Evolutionary conservation across 2,329 filamentous ascomycete species (phyloP), one percentile per base, ranked within the genome.

Genomic region (Fusarium humuli): DNA sequence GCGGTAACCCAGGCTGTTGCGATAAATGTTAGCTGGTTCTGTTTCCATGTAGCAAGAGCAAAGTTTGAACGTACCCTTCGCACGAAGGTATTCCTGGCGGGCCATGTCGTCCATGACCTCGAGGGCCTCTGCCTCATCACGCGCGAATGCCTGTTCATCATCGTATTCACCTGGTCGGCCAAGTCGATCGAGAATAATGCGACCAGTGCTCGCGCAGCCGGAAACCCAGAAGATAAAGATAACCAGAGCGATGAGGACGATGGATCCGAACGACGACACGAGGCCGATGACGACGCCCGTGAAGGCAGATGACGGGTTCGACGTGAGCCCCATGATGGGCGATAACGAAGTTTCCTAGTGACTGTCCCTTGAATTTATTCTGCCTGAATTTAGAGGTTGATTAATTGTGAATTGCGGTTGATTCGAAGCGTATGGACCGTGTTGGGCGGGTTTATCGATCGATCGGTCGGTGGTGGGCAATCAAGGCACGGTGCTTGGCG

Each of bases 41-140:
- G 20, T 8, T 11, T 27, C 13, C 34, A 3, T 27, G 40, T 7
- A 23, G 37, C 22, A 27, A 45, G 29, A 29, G 47, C 16, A 18
- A 59, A 57, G 18, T 8, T 14, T 23, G 9, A 27, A 53, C 84
- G 53, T 86, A 98, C 96, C 94, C 88, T 98, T 98, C 57, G 96
- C 95, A 82, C 96, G 89, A 69, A 97, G 80, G 80, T 99, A 99
- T 78, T 99, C 96, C 41, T 91, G 91, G 79, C 93, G 86, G 77
- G 94, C 89, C 81, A 98, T 86, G 75, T 98, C 96, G 78, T 98
- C 94, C 96, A 99, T 99, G 61, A 88, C 88, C 84, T 97, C 95
- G 79, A 99, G 83, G 62, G 96, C 96, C 81, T 98, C 94, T 37
- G 93, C 94, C 88, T 99, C 96, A 80, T 98, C 96, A 77, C 93